phyloP scores from a whole-genome alignment of 805 yeast species.

The Sungouiozyma intestinalis region DNA sequence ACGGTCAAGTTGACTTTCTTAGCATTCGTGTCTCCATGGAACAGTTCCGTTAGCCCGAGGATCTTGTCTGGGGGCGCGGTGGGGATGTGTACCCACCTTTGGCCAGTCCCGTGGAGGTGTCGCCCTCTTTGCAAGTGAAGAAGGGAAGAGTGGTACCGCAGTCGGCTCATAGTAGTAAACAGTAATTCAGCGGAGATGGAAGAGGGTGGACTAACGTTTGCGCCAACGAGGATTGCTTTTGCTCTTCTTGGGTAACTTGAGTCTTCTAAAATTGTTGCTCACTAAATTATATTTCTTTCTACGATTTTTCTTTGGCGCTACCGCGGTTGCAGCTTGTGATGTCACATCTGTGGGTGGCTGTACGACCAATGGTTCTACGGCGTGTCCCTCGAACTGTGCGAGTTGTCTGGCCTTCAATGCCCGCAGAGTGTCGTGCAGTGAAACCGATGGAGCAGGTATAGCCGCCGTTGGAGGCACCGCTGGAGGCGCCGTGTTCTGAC shows the following conservation, averaged over 20 bases:
- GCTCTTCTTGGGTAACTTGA: slow-evolving; percentile 41
- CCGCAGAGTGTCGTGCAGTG: not conserved
- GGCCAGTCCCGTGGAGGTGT: no score
- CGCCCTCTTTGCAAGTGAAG: no score
- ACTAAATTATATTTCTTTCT: slow-evolving; percentile 27
- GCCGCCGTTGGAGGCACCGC: no score
- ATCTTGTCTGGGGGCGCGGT: slow-evolving; percentile 80
- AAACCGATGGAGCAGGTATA: not conserved
- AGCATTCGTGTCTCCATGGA: slow-evolving; percentile 51
- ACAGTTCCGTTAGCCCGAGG: slow-evolving; percentile 67
- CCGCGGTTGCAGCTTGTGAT: slow-evolving; percentile 8
- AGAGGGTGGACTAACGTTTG: slow-evolving; percentile 9
- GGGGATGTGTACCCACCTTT: not conserved
- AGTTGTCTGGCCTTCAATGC: not conserved
- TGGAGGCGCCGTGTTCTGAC: not conserved
- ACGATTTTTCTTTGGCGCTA: slow-evolving; percentile 7
- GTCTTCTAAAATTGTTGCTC: slow-evolving; percentile 41
- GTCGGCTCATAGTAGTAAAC: not conserved
- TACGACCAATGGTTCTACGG: not conserved
- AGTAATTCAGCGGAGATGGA: not conserved
- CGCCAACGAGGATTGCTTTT: slow-evolving; percentile 30
- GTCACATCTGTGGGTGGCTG: not conserved
- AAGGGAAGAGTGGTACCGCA: not conserved
- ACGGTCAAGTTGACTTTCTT: slow-evolving; percentile 41
- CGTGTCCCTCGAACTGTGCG: not conserved